Evolutionary conservation across 1,284 basidiomycete species (phyloP), one percentile per base, ranked within the genome.

Genomic region (Naganishia liquefaciens): DNA sequence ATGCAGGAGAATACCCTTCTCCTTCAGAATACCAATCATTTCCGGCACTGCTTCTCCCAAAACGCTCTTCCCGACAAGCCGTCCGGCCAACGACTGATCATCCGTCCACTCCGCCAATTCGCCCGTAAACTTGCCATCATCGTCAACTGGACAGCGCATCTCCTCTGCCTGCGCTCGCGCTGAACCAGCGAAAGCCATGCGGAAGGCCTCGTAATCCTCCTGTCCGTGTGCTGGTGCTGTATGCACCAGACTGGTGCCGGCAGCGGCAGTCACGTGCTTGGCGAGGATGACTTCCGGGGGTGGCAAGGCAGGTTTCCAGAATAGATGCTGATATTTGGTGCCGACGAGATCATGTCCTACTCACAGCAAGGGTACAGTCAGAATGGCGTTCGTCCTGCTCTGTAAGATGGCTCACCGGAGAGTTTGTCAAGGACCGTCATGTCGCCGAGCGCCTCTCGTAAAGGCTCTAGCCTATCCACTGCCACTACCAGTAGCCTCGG

Each of bases 171-270:
- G 58, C 49, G 64, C 44, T 62, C 65, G 23, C 3, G 46, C 39
- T 15, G 57, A 49, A 7, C 42, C 25, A 13, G 57, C 62, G 62
- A 65, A 68, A 9, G 73, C 68, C 0, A 72, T 65, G 1, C 82
- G 83, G 79, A 90, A 91, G 2, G 85, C 83, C 25, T 84, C 82
- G 74, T 97, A 98, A 76, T 99, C 96, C 70, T 99, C 95, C 15
- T 86, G 84, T 33, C 95, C 95, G 71, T 99, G 96, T 0, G 92
- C 93, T 5, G 95, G 94, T 0, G 95, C 95, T 68, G 89, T 91
- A 74, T 99, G 95, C 0, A 99, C 96, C 1, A 98, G 84, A 40
- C 95, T 95, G 0, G 95, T 98, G n/a, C 96, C 95, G 13, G 93
- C 90, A 21, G 88, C 84, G 0, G 88, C 80, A 0, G 90, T 93